Evolutionary conservation across 225 moss, liverwort and hornwort genomes (phyloP).

Genomic region (Antitrichia curtipendula): DNA sequence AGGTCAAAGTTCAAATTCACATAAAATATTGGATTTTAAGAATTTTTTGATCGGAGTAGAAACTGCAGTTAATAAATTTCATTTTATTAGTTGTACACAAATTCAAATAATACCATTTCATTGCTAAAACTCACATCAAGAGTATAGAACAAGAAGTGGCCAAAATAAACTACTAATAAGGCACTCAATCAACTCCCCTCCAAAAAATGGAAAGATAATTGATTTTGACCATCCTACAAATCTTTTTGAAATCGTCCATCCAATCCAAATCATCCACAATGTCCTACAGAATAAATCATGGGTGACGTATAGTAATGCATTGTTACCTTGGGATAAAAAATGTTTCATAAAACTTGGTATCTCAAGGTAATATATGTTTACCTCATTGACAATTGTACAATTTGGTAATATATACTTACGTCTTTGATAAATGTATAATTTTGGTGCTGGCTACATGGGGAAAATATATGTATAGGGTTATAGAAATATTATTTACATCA

Average conservation of each 20-base stretch:
- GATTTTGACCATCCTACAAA: rapidly evolving
- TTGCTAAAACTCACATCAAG: not conserved
- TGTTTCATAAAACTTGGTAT: rapidly evolving
- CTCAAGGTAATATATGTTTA: not conserved
- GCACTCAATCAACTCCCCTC: not conserved
- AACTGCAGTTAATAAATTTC: not conserved
- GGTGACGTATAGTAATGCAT: too few relatives aligned
- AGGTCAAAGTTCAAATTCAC: not conserved
- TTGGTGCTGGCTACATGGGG: rapidly evolving
- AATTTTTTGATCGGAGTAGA: not conserved
- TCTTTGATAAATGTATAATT: not conserved
- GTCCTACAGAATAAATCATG: rapidly evolving
- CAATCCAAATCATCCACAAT: rapidly evolving
- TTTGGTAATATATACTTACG: not conserved
- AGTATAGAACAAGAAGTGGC: not conserved
- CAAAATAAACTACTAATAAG: not conserved
- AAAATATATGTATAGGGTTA: too few relatives aligned
- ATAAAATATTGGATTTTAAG: not conserved
- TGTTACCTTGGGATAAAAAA: not conserved
- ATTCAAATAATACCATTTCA: not conserved
- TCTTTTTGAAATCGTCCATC: rapidly evolving
- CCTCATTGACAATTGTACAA: not conserved
- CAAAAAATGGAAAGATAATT: not conserved
- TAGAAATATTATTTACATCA: too few relatives aligned
- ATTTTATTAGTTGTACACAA: not conserved